Conservation (phyloP, 75 land plant species). For the Selaginella moellendorffii region DNA sequence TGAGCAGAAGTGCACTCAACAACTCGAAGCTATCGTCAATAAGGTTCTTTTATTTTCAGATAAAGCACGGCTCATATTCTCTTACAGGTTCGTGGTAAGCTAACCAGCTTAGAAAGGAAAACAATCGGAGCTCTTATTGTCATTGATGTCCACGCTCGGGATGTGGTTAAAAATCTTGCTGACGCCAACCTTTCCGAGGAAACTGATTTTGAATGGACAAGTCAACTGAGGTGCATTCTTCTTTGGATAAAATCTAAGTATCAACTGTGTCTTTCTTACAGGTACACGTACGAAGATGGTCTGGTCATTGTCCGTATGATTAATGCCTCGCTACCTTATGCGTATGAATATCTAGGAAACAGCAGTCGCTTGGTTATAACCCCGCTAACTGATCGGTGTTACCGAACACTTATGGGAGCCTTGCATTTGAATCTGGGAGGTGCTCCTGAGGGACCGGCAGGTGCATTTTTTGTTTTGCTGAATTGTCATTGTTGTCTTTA, state of each 20-base stretch:
- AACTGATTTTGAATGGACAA: conserved; percentile 32
- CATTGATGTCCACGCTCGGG: conserved; percentile 38
- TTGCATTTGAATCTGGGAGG: conserved; percentile 30
- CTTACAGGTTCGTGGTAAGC: conserved; percentile 26
- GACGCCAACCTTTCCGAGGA: conserved; percentile 24
- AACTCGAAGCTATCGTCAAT: conserved; percentile 24
- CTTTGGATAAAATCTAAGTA: no score
- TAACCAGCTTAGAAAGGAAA: conserved; percentile 30
- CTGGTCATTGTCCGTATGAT: conserved; percentile 29
- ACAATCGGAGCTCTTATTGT: conserved; percentile 38
- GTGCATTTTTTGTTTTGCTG: no score
- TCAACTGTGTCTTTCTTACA: conserved; percentile 1
- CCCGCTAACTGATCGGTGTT: conserved; percentile 32
- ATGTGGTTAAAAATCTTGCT: conserved; percentile 22
- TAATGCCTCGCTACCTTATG: conserved; percentile 26
- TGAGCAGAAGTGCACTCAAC: conserved; percentile 23
- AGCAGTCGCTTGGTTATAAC: conserved; percentile 29
- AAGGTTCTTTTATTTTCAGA: conserved; percentile 13
- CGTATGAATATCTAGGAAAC: conserved; percentile 33
- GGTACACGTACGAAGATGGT: conserved; percentile 22
- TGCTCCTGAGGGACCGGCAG: conserved; percentile 38
- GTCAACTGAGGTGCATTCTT: conserved; percentile 21
- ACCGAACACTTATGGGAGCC: conserved; percentile 33
- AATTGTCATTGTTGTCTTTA: no score
- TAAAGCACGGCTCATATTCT: no score